Conservation (phyloP, 345 rosid species). For the Hibiscus tridactylites region DNA sequence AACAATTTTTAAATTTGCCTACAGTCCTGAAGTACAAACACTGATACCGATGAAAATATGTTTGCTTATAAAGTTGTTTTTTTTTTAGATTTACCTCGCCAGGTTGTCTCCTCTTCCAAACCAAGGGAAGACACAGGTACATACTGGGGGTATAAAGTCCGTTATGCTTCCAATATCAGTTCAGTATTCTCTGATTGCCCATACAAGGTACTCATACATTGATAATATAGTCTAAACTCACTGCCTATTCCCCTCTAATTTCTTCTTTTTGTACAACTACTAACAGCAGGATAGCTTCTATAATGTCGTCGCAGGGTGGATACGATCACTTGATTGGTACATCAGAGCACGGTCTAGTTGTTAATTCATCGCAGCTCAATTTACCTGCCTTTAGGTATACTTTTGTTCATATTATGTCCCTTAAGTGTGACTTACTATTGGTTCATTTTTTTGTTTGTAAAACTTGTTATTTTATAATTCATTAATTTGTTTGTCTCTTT, state of each 20-base stretch:
- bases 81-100: constrained; percentile 51
- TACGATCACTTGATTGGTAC: constrained; percentile 85
- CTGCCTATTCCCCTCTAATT: not conserved
- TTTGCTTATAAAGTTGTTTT: constrained; percentile 15
- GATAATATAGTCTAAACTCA: not conserved
- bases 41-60: not conserved
- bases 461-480: not conserved
- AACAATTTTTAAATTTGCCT: not conserved
- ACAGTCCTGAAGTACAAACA: not conserved
- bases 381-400: constrained; percentile 65
- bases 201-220: constrained; percentile 39
- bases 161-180: constrained; percentile 71
- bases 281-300: constrained; percentile 10
- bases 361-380: constrained; percentile 58
- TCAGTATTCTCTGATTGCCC: constrained; percentile 55
- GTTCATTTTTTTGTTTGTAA: not conserved
- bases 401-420: constrained; percentile 6
- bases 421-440: not conserved
- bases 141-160: constrained; percentile 93
- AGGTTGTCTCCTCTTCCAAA: constrained; percentile 55
- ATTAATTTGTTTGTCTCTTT: not conserved
- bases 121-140: constrained; percentile 71
- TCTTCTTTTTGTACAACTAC: not conserved
- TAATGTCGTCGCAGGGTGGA: constrained; percentile 56
- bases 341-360: constrained; percentile 83